A percentile compares a stretch with the other conserved stretches of the same genome.
Evolutionary conservation across 2,329 filamentous ascomycete species (phyloP).

Genomic region (Nigrospora sphaerica): DNA sequence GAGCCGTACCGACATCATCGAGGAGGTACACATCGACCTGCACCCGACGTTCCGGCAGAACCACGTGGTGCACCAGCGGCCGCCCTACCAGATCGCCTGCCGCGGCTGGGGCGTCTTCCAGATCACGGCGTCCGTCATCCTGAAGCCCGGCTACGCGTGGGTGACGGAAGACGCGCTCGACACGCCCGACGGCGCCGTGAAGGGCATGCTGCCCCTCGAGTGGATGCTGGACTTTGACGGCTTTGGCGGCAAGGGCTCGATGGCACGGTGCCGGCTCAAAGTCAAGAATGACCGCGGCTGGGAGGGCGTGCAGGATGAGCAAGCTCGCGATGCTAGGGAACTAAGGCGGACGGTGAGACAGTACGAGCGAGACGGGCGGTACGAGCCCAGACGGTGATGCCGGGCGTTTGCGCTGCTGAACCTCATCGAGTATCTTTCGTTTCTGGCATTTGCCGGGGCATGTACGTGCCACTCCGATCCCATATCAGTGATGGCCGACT

Average conservation of each 20-base stretch:
- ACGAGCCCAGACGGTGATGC: conserved; percentile 1
- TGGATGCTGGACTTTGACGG: conserved; percentile 34
- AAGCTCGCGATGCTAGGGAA: conserved; percentile 1
- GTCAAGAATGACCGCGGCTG: conserved; percentile 22
- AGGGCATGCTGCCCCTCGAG: conserved; percentile 26
- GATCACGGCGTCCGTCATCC: conserved; percentile 24
- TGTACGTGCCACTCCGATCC: too few relatives aligned
- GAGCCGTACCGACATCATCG: conserved; percentile 32
- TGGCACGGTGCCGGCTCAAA: conserved; percentile 28
- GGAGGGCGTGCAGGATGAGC: not conserved
- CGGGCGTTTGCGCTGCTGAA: too few relatives aligned
- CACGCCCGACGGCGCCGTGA: conserved; percentile 18
- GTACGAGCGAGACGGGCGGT: conserved; percentile 6
- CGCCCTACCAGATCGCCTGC: conserved; percentile 29
- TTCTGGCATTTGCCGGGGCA: too few relatives aligned
- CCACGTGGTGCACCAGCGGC: conserved; percentile 20
- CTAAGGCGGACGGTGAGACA: conserved; percentile 5
- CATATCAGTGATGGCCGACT: too few relatives aligned
- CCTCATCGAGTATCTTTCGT: too few relatives aligned
- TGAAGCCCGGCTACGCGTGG: conserved; percentile 36
- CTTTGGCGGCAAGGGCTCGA: conserved; percentile 24
- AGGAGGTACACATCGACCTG: conserved; percentile 31
- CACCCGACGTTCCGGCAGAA: conserved; percentile 34
- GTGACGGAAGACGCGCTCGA: conserved; percentile 27
- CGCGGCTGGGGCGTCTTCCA: conserved; percentile 27